Base-by-base conservation (phyloP, 129 eudicot species). In the Centaurea solstitialis region DNA sequence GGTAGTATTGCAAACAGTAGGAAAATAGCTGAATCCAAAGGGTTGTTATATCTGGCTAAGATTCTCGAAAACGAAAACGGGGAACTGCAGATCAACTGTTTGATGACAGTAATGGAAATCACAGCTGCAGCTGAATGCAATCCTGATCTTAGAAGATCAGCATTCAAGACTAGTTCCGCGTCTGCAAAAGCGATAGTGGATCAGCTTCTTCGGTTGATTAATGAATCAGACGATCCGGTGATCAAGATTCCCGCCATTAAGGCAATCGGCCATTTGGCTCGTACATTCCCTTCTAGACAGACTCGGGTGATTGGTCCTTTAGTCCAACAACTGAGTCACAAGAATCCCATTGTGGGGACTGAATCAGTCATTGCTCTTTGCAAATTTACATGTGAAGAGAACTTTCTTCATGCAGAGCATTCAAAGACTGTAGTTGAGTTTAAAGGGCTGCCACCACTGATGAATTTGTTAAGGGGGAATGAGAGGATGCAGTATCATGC, bases 311-410 rank as follows among this genome's bases (percentile, higher is more conserved):
- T 90, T 9, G 74, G 78, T 70, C 90, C 90, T 1, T 41, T 93
- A 21, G 91, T 89, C 37, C 87, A 87, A 71, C 88, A 78, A 39
- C 85, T 90, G 26, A 17, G 87, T 45, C 71, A 82, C 28, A 50
- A 20, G 84, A 86, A 89, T 69, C 89, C 79, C 5, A 86, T 86
- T 7, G 91, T 89, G 50, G 88, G 83, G 15, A 80, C 77, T 11
- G 96, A 93, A 82, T 92, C 96, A 37, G 86, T 91, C 4, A 83
- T 87, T 30, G 75, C 92, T 21, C 91, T 90, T 23, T 88, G 86
- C 41, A 90, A 93, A 68, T 93, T 90, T 47, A 84, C 79, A 24
- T 85, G 85, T 61, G 77, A 89, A 1, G 93, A 90, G 4, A 93
- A 88, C 24, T 93, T 85, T 79, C 86, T 90, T 1, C 79, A 84